Conservation (phyloP, 805 yeast species). For the Pichia exigua region DNA sequence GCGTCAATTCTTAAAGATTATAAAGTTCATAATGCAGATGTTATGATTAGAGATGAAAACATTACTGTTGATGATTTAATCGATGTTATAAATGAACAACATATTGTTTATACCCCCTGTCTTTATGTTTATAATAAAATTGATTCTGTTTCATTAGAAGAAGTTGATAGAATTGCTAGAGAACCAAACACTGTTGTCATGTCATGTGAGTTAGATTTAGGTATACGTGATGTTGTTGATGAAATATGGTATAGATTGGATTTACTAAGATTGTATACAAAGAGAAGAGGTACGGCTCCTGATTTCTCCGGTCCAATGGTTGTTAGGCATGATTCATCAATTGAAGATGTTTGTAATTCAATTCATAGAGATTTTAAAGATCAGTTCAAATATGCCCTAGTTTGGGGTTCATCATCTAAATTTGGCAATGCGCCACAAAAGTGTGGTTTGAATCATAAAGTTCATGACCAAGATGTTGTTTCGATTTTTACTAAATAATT, state of each 20-base stretch:
- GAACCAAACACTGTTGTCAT: slow-evolving; percentile 90
- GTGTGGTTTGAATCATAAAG: slow-evolving; percentile 78
- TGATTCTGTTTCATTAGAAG: slow-evolving; percentile 92
- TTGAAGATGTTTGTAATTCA: slow-evolving; percentile 84
- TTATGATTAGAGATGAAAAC: slow-evolving; percentile 78
- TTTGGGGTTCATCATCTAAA: slow-evolving; percentile 94
- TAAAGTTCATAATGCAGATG: slow-evolving; percentile 89
- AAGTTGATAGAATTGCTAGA: slow-evolving; percentile 85
- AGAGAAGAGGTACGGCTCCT: slow-evolving; percentile 76
- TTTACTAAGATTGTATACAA: slow-evolving; percentile 76
- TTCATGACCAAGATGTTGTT: slow-evolving; percentile 92
- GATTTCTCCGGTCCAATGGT: slow-evolving; percentile 87
- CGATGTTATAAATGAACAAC: slow-evolving; percentile 81
- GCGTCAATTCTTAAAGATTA: slow-evolving; percentile 74
- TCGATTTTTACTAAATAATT: slow-evolving; percentile 74
- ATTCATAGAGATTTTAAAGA: slow-evolving; percentile 89
- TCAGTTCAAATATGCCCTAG: slow-evolving; percentile 88
- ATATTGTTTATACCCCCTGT: slow-evolving; percentile 84
- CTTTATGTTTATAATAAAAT: slow-evolving; percentile 91
- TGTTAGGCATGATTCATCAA: slow-evolving; percentile 68
- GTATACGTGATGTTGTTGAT: slow-evolving; percentile 80
- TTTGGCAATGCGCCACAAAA: slow-evolving; percentile 82
- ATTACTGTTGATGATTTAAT: slow-evolving; percentile 90
- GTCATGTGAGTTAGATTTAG: slow-evolving; percentile 84
- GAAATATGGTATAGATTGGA: slow-evolving; percentile 89